These are phyloP conservation scores for Macrophomina tecta DNA, from an alignment of 2,329 filamentous ascomycete species.

Conservation along the genomic window DNA sequence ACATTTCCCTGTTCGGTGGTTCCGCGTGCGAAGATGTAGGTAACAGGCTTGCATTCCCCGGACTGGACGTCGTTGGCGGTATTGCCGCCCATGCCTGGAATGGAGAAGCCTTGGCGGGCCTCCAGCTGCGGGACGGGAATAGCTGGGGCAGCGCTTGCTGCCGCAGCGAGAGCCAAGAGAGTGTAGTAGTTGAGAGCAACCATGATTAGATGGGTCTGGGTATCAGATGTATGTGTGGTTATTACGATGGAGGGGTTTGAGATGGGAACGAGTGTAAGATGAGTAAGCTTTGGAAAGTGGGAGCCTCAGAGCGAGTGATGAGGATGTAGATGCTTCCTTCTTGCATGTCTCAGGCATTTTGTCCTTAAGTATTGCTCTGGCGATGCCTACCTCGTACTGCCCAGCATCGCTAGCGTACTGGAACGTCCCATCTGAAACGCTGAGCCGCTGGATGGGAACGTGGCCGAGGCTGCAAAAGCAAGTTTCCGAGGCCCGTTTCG, in stretches of 20 bases:
- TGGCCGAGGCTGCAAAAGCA: not conserved
- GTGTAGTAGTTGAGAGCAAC: slow-evolving; percentile 4
- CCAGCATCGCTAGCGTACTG: not conserved
- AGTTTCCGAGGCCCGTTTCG: not conserved
- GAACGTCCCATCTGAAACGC: not conserved
- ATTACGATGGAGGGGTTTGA: not conserved
- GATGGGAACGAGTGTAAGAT: not conserved
- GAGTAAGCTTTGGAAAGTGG: too few relatives aligned
- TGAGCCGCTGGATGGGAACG: not conserved
- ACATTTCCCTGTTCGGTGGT: slow-evolving; percentile 57
- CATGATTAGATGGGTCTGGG: not conserved
- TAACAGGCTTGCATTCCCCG: slow-evolving; percentile 52
- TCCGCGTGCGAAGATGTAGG: slow-evolving; percentile 63
- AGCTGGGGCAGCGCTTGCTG: not conserved
- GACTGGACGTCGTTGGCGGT: slow-evolving; percentile 39
- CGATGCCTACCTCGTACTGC: not conserved
- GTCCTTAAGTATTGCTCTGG: not conserved
- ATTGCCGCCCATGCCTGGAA: slow-evolving; percentile 28
- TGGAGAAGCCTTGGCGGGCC: slow-evolving; percentile 1
- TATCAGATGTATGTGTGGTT: not conserved
- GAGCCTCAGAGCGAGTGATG: not conserved
- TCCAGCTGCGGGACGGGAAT: not conserved
- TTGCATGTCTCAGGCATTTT: not conserved
- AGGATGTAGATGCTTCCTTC: not conserved
- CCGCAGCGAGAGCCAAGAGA: not conserved